Percentiles rank a stretch among this genome's conserved stretches.
Conservation (phyloP, 2,329 filamentous ascomycete genomes). For the Xylaria digitata region DNA sequence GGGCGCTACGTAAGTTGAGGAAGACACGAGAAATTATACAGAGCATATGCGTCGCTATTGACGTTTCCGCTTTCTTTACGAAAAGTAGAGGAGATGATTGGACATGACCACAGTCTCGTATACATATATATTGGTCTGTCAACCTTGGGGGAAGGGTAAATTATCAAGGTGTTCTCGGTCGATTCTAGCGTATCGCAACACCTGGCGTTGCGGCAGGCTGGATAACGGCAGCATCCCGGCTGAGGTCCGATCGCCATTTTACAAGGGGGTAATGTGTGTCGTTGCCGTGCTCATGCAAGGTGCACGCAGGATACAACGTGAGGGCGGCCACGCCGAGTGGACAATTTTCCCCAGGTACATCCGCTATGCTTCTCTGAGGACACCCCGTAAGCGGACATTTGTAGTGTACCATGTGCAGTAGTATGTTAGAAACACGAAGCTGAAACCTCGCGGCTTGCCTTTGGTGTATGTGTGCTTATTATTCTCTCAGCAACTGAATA, state of each 20-base stretch:
- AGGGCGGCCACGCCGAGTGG: constrained; percentile 36
- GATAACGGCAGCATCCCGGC: background rate
- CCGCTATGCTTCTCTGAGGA: constrained; percentile 13
- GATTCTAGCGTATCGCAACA: background rate
- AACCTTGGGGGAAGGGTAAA: background rate
- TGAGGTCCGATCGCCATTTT: constrained; percentile 14
- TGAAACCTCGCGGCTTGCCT: constrained; percentile 23
- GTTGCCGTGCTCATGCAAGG: constrained; percentile 24
- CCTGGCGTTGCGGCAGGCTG: background rate
- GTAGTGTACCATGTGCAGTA: background rate
- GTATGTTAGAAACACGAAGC: constrained; percentile 13
- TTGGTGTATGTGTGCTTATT: background rate
- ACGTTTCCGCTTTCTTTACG: background rate
- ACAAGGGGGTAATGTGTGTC: constrained; percentile 20
- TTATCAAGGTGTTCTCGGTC: background rate
- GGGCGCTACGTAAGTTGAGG: background rate
- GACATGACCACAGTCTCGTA: no score
- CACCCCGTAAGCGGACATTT: constrained; percentile 20
- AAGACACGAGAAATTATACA: background rate
- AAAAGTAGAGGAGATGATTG: no score
- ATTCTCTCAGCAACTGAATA: background rate
- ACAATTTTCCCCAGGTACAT: constrained; percentile 25
- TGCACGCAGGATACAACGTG: constrained; percentile 30
- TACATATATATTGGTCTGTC: background rate
- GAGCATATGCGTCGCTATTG: background rate